Evolutionary conservation across 257 asterid species (phyloP), one percentile per base, ranked within the genome.

Genomic region (Capsicum rhomboideum): DNA sequence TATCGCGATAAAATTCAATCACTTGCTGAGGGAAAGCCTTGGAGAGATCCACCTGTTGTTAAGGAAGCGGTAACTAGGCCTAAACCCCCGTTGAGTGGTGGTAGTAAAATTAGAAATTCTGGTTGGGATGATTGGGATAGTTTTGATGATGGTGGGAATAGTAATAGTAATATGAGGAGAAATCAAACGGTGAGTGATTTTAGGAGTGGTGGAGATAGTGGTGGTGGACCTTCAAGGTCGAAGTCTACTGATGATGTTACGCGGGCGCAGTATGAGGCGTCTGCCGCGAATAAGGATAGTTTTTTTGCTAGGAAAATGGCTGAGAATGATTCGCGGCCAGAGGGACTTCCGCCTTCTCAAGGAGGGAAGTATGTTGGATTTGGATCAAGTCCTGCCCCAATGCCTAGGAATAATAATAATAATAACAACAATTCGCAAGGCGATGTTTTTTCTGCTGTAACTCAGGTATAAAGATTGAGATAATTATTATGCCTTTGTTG

Each of bases 321-420:
- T 17, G 98, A 96, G 85, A 96, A 96, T 75, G 91, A 92, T 79
- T 86, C 94, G 2, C 83, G 92, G 71, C 99, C 98, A 0, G 98
- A 93, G 88, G 98, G 99, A 37, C 67, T 96, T 74, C 98, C 94
- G 11, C 99, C 99, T 10, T 94, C 99, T n/a, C 94, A 94, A 85
- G 99, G 98, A 8, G 99, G 98, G 78, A 95, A 95, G 90, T 95
- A 93, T 85, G 97, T 95, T 14, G 99, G 99, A 40, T 95, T 94
- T 82, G 98, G 99, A 54, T 93, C 99, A 9, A 90, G 64, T 87
- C 93, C 95, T 11, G 83, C 87, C 8, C 93, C 94, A 0, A 2
- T 89, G 75, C 89, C 88, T 0, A 82, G 84, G 88, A 91, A 88
- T 80, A 75, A 50, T 80, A 68, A 50, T 50, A 77, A 20, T 66